Evolutionary conservation across 2,329 filamentous ascomycete species (phyloP), one percentile per base, ranked within the genome.

Genomic region (Verticillium tricorpus): DNA sequence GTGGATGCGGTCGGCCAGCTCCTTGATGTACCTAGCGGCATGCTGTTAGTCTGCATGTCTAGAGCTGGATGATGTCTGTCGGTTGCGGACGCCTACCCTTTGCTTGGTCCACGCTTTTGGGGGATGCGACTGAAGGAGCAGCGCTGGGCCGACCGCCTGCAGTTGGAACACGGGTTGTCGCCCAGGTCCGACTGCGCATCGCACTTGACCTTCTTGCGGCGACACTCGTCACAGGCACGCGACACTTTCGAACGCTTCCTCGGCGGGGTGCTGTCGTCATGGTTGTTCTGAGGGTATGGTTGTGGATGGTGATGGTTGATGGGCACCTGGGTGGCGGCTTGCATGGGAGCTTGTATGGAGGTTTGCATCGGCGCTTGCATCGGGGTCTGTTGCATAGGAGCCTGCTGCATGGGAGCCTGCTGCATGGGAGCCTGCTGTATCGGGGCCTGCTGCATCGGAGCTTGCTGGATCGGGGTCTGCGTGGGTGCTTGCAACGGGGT

Each of bases 191-290:
- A 88, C 63, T 86, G 85, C 5, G 92, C 90, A 76, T 96, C 92
- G 70, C 93, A 97, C 70, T 92, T 91, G 63, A 96, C 92, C 79
- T 94, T 96, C 76, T 96, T 96, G 61, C 92, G 85, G 54, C 93
- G 84, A 72, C 92, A 96, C 72, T 96, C 92, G 71, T 97, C 92
- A 69, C 92, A 97, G 2, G 92, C 93, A 40, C 92, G 85, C 12
- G 92, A 96, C 6, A 95, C 92, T 74, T 96, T 96, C 6, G 89
- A 91, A 63, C 92, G 83, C 73, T 95, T 95, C 65, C 89, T 81
- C 0, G 89, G 89, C 15, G 88, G 85, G 12, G 87, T 86, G 62
- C 81, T 82, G 65, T 89, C 87, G 45, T 82, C 81, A 12, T 52
- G 45, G 19, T 52, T 52, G 19, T 52, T 52, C 11, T 52, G 45